Percentiles rank a stretch among this genome's conserved stretches.
phyloP scores from a whole-genome alignment of 2,329 filamentous ascomycete genomes.

The Gnomoniopsis sp. region DNA sequence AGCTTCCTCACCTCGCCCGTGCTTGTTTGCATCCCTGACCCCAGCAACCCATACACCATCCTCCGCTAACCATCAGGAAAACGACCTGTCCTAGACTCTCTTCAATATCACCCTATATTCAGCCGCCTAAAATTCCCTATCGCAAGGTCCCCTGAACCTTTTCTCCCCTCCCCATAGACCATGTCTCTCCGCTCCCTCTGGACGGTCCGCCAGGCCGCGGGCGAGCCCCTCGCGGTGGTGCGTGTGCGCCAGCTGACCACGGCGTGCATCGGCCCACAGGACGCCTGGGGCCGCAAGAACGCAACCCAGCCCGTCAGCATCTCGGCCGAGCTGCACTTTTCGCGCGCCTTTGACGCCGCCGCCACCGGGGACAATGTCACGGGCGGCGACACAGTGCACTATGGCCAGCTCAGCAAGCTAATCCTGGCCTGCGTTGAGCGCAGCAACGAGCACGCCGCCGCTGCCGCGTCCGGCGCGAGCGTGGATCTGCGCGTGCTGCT shows the following conservation, averaged over 20 bases:
- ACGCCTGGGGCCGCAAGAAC: conserved; percentile 63
- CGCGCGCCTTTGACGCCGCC: conserved; percentile 52
- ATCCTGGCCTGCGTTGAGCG: conserved; percentile 46
- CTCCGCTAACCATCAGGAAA: background rate
- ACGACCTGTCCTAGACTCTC: background rate
- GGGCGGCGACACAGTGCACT: conserved; percentile 69
- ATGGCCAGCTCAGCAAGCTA: conserved; percentile 66
- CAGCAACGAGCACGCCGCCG: conserved; percentile 14
- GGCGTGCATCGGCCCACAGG: conserved; percentile 52
- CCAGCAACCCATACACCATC: background rate
- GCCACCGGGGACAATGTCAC: conserved; percentile 57
- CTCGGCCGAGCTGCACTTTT: conserved; percentile 57
- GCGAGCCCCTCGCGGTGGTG: conserved; percentile 50
- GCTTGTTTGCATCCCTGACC: background rate
- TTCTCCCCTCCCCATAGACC: background rate
- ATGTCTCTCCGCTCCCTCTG: conserved; percentile 32
- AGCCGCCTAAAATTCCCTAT: conserved; percentile 1
- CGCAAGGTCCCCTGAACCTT: background rate
- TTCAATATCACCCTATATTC: conserved; percentile 7
- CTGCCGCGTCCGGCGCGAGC: conserved; percentile 24
- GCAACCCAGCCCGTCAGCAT: conserved; percentile 61
- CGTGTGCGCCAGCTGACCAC: conserved; percentile 60
- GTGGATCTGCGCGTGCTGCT: conserved; percentile 29
- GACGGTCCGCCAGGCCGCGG: conserved; percentile 35
- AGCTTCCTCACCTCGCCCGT: background rate